Conservation (phyloP, 257 asterid species). For the Solanum bukasovii region DNA sequence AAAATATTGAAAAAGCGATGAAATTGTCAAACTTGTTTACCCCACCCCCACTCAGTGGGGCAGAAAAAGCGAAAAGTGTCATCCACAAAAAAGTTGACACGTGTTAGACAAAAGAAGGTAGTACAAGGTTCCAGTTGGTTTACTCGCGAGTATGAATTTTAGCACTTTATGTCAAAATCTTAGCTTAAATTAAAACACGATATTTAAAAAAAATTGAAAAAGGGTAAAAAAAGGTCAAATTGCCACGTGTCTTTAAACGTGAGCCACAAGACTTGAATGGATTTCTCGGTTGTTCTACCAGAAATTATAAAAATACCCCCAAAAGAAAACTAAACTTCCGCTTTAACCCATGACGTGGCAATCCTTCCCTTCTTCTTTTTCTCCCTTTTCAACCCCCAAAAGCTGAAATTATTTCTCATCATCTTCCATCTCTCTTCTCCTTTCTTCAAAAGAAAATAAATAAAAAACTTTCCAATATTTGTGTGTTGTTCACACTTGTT, state of each 20-base stretch:
- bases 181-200: background rate
- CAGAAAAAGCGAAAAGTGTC: background rate
- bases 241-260: slow-evolving; percentile 60
- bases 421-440: background rate
- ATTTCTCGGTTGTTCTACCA: slow-evolving; percentile 39
- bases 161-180: background rate
- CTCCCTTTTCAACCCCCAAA: background rate
- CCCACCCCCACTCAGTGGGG: background rate
- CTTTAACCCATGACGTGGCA: slow-evolving; percentile 50
- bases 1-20: background rate
- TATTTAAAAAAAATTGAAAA: background rate
- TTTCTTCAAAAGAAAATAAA: background rate
- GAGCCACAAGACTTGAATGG: slow-evolving; percentile 58
- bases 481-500: background rate
- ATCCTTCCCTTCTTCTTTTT: slow-evolving; percentile 1
- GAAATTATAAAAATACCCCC: background rate
- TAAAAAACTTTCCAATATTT: background rate
- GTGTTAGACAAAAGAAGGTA: slow-evolving; percentile 8
- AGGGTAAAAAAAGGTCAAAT: background rate
- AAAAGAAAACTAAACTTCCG: background rate
- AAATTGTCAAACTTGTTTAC: background rate
- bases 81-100: slow-evolving; percentile 11
- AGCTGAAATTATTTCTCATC: background rate
- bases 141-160: slow-evolving; percentile 17
- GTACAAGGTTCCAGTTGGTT: background rate